A percentile compares a stretch with the other conserved stretches of the same genome.
phyloP scores from a whole-genome alignment of 2,329 filamentous ascomycete genomes.

The Aureobasidium sp. region DNA sequence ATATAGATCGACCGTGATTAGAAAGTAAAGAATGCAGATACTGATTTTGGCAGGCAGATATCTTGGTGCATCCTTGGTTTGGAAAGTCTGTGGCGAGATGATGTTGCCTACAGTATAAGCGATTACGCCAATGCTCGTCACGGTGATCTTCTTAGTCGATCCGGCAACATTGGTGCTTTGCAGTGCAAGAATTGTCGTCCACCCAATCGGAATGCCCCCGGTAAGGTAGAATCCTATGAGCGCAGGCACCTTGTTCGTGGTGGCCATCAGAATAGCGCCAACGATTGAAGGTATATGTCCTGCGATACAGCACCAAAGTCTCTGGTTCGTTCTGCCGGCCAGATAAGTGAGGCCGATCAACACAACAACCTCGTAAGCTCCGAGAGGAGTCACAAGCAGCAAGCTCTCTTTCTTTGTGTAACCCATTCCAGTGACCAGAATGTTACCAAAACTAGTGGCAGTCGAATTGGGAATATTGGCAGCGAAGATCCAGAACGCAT shows the following conservation, averaged over 20 bases:
- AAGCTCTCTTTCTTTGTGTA: not conserved
- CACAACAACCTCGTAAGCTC: not conserved
- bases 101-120: constrained; percentile 34
- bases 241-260: not conserved
- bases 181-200: constrained; percentile 20
- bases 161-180: constrained; percentile 52
- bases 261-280: not conserved
- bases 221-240: not conserved
- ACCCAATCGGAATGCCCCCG: not conserved
- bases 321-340: not conserved
- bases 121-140: constrained; percentile 50
- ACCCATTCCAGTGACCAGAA: not conserved
- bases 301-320: not conserved
- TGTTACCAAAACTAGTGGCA: not conserved
- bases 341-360: not conserved
- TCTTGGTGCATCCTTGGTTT: constrained; percentile 25
- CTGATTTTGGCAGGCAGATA: constrained; percentile 38
- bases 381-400: not conserved
- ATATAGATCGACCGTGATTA: constrained; percentile 38
- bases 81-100: constrained; percentile 35
- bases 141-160: constrained; percentile 63
- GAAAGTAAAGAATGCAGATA: constrained; percentile 28
- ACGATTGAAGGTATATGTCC: not conserved
- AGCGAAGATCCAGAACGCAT: not conserved
- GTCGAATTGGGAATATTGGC: not conserved